Percentiles rank a stretch among this genome's conserved stretches.
phyloP scores from a whole-genome alignment of 2,329 filamentous ascomycete species.

The Fusarium oligoseptatum region DNA sequence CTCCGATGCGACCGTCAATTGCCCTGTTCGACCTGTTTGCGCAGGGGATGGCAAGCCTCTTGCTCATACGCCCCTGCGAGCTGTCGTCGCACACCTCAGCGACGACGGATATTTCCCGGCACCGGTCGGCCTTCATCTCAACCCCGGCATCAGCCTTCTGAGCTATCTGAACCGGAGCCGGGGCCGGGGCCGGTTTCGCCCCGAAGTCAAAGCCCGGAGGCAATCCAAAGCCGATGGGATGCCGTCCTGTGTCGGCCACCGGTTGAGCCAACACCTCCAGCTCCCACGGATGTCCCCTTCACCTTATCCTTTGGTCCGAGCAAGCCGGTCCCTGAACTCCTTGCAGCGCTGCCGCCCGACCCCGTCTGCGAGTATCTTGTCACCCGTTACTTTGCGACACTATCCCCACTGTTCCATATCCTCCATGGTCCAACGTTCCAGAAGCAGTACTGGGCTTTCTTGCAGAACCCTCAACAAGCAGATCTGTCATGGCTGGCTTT shows the following conservation, averaged over 20 bases:
- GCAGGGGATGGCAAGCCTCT: conserved; percentile 4
- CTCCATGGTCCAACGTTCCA: conserved; percentile 35
- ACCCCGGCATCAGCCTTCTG: neutral
- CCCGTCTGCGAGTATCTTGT: conserved; percentile 26
- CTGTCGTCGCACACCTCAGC: neutral
- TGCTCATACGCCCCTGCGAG: neutral
- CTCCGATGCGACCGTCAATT: conserved; percentile 33
- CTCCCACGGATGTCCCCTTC: neutral
- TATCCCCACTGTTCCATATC: conserved; percentile 31
- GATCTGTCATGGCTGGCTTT: conserved; percentile 33
- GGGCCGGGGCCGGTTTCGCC: neutral
- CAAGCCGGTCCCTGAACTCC: conserved; percentile 12
- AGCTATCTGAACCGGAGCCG: neutral
- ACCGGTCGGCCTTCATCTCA: neutral
- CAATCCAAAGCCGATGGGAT: neutral
- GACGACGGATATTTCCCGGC: neutral
- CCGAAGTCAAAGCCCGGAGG: conserved; percentile 1
- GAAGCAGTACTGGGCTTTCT: conserved; percentile 26
- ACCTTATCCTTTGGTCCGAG: conserved; percentile 14
- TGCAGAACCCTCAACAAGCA: neutral
- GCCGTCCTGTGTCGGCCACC: neutral
- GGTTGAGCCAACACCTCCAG: neutral
- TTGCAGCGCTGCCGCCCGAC: conserved; percentile 11
- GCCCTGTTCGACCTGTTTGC: conserved; percentile 24
- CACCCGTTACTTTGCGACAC: conserved; percentile 21